Evolutionary conservation across 495 filamentous ascomycete genomes (phyloP).

Genomic region (Venustampulla echinocandica): DNA sequence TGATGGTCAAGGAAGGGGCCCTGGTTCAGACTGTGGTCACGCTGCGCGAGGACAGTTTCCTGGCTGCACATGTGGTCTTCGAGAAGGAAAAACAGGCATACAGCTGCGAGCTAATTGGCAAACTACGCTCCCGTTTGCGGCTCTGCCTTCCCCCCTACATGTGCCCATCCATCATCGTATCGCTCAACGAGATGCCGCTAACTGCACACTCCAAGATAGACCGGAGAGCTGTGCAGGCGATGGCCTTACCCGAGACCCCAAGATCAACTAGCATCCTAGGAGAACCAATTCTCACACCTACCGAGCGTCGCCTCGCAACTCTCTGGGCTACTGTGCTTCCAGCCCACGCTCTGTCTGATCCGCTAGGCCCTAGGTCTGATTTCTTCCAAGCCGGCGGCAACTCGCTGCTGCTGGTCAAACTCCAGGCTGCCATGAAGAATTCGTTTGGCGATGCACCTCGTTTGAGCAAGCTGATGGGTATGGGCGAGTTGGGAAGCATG

Average conservation of each 20-base stretch:
- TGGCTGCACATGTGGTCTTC: slow-evolving; percentile 1
- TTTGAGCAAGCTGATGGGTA: background rate
- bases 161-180: slow-evolving; percentile 29
- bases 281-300: background rate
- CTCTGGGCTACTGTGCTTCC: slow-evolving; percentile 26
- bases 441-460: background rate
- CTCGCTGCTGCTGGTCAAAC: slow-evolving; percentile 24
- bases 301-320: slow-evolving; percentile 15
- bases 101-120: background rate
- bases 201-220: slow-evolving; percentile 36
- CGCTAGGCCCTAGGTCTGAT: slow-evolving; percentile 8
- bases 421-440: slow-evolving; percentile 11
- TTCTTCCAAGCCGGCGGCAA: slow-evolving; percentile 33
- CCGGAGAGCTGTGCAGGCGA: background rate
- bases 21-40: slow-evolving; percentile 30
- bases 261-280: background rate
- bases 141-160: slow-evolving; percentile 6
- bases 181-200: slow-evolving; percentile 31
- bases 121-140: too few species aligned
- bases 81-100: background rate
- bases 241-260: background rate
- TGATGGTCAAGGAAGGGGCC: slow-evolving; percentile 22
- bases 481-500: slow-evolving; percentile 1
- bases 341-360: background rate
- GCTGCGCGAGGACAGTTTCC: slow-evolving; percentile 7